These are phyloP conservation scores for Rhodotorula toruloides DNA, from an alignment of 768 basidiomycete genomes.

Conservation along the genomic window DNA sequence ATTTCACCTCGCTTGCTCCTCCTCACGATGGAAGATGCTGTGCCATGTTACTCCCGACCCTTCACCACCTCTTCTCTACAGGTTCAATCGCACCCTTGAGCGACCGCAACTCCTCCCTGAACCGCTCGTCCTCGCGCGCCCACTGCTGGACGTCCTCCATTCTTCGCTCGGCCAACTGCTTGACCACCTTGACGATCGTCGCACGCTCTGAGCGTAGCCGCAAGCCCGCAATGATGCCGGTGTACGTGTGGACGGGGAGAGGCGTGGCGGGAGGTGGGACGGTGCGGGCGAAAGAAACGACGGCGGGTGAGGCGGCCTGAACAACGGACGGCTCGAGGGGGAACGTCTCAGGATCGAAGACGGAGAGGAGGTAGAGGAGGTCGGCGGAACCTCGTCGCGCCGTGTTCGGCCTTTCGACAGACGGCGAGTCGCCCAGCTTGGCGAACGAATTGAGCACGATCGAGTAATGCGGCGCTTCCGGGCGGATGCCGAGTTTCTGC, in stretches of 20 bases:
- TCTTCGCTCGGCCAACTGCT: not conserved
- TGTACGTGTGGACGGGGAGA: constrained; percentile 2
- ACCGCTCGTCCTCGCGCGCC: constrained; percentile 1
- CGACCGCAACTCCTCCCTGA: constrained; percentile 7
- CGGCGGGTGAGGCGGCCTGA: not conserved
- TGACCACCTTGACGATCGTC: not conserved
- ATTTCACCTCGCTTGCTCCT: too few relatives aligned
- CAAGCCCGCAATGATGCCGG: constrained; percentile 4
- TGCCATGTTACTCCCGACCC: too few relatives aligned
- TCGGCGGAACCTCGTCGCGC: not conserved
- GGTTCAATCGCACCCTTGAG: too few relatives aligned
- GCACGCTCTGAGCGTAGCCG: not conserved
- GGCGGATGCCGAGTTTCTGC: not conserved
- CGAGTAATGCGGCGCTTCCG: constrained; percentile 10
- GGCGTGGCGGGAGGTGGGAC: not conserved
- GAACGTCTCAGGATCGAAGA: not conserved
- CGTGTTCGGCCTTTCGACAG: not conserved
- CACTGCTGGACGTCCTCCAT: not conserved
- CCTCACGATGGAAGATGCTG: too few relatives aligned
- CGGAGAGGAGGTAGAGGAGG: not conserved
- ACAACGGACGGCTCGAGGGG: not conserved
- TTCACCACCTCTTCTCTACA: too few relatives aligned
- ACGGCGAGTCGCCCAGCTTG: not conserved
- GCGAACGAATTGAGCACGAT: constrained; percentile 6
- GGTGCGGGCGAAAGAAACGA: not conserved